These are phyloP conservation scores for Blastobotrys serpentis DNA, from an alignment of 1,139 yeast species.

Conservation along the genomic window DNA sequence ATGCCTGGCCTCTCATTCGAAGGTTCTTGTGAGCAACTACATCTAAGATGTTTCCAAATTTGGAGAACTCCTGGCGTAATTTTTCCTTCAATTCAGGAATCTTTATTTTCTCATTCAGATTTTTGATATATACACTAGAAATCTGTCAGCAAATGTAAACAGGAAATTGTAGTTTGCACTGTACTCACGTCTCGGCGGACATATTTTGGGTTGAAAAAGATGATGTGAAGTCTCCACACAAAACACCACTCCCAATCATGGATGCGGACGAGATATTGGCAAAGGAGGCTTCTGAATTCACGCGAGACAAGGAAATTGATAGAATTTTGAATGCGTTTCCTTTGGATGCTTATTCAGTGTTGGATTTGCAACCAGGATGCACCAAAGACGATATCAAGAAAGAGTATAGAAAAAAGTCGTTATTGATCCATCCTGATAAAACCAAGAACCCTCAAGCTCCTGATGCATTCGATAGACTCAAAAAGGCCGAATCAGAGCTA, in stretches of 20 bases:
- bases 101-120: slow-evolving; percentile 69
- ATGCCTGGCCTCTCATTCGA: slow-evolving; percentile 81
- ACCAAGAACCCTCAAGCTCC: slow-evolving; percentile 56
- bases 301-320: slow-evolving; percentile 52
- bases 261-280: slow-evolving; percentile 36
- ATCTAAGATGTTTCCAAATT: slow-evolving; percentile 52
- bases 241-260: neutral
- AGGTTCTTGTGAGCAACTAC: slow-evolving; percentile 62
- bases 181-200: slow-evolving; percentile 25
- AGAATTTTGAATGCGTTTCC: slow-evolving; percentile 51
- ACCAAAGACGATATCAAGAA: slow-evolving; percentile 44
- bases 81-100: slow-evolving; percentile 49
- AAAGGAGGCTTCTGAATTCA: slow-evolving; percentile 34
- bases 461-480: slow-evolving; percentile 55
- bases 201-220: slow-evolving; percentile 18
- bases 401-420: slow-evolving; percentile 56
- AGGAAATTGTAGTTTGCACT: neutral
- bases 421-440: slow-evolving; percentile 70
- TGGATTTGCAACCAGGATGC: slow-evolving; percentile 55
- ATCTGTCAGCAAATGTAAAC: neutral
- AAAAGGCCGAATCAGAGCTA: slow-evolving; percentile 41
- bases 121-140: slow-evolving; percentile 53
- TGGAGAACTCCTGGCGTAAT: slow-evolving; percentile 45
- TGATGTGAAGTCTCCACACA: no score
- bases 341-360: slow-evolving; percentile 55